Percentiles rank a stretch among this genome's conserved stretches.
These are phyloP conservation scores for Adansonia madagascariensis DNA, from an alignment of 441 rosid species.

Conservation along the genomic window DNA sequence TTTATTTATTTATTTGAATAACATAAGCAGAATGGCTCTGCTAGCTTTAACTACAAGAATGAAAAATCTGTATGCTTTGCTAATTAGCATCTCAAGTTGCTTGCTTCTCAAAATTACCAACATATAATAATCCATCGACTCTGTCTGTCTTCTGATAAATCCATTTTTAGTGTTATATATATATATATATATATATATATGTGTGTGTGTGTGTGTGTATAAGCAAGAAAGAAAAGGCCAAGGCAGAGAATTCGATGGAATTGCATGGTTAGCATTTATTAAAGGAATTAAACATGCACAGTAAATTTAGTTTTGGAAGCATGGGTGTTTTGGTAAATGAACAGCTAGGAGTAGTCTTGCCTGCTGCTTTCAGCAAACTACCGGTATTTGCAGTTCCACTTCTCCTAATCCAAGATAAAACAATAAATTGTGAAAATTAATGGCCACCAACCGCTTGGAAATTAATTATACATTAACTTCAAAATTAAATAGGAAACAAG, in stretches of 20 bases:
- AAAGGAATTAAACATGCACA: neutral
- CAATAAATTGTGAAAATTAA: slow-evolving; percentile 11
- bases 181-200: no score
- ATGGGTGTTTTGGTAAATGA: slow-evolving; percentile 31
- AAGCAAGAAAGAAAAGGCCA: neutral
- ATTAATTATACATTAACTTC: neutral
- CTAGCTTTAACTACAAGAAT: slow-evolving; percentile 18
- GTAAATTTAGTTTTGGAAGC: neutral
- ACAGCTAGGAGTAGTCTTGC: neutral
- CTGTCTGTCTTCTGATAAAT: neutral
- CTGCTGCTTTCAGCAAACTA: slow-evolving; percentile 39
- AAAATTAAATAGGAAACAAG: slow-evolving; percentile 34
- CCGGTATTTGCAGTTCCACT: slow-evolving; percentile 23
- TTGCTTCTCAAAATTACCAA: slow-evolving; percentile 21
- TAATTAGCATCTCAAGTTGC: neutral
- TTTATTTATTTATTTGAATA: slow-evolving; percentile 31
- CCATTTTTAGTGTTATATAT: neutral
- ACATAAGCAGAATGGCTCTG: neutral
- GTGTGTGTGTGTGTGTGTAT: no score
- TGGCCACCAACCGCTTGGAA: slow-evolving; percentile 2
- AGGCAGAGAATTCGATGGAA: neutral
- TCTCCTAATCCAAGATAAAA: slow-evolving; percentile 34
- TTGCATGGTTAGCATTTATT: neutral
- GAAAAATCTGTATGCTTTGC: neutral
- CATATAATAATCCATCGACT: slow-evolving; percentile 4